These are phyloP conservation scores for Zostera marina DNA, from an alignment of 116 monocot species.

Conservation along the genomic window DNA sequence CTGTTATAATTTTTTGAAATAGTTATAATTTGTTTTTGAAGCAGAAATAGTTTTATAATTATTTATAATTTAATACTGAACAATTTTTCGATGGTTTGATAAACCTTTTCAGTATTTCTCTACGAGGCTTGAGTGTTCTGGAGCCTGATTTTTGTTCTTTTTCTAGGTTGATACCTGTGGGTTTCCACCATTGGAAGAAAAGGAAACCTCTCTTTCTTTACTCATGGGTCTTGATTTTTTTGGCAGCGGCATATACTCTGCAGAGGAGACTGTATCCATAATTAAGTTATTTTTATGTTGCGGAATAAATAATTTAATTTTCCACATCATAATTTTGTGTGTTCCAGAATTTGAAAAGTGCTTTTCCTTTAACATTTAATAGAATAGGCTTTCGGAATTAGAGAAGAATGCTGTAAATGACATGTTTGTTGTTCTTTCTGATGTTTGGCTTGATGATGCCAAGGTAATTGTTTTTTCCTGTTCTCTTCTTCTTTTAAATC, in stretches of 20 bases:
- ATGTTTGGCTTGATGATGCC: constrained; percentile 87
- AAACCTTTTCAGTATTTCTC: background rate
- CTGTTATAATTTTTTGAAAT: too few species aligned
- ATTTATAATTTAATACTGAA: too few species aligned
- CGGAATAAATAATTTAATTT: too few species aligned
- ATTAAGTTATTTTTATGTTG: background rate
- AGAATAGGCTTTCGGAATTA: constrained; percentile 52
- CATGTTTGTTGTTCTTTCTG: constrained; percentile 98
- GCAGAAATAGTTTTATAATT: too few species aligned
- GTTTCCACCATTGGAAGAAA: constrained; percentile 92
- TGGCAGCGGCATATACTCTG: constrained; percentile 57
- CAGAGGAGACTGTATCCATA: constrained; percentile 79
- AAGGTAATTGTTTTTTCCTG: constrained; percentile 42
- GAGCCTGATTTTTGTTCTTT: background rate
- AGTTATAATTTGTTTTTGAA: too few species aligned
- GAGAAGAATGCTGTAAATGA: constrained; percentile 97
- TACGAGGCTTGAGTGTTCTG: background rate
- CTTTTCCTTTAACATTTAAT: constrained; percentile 9
- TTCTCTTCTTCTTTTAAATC: constrained; percentile 1
- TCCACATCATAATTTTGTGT: background rate
- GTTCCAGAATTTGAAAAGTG: background rate
- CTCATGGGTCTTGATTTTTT: constrained; percentile 92
- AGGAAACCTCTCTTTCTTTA: constrained; percentile 54
- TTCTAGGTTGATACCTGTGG: constrained; percentile 87
- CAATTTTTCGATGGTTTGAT: too few species aligned